Conservation (phyloP, 345 rosid genomes). For the Populus alba region DNA sequence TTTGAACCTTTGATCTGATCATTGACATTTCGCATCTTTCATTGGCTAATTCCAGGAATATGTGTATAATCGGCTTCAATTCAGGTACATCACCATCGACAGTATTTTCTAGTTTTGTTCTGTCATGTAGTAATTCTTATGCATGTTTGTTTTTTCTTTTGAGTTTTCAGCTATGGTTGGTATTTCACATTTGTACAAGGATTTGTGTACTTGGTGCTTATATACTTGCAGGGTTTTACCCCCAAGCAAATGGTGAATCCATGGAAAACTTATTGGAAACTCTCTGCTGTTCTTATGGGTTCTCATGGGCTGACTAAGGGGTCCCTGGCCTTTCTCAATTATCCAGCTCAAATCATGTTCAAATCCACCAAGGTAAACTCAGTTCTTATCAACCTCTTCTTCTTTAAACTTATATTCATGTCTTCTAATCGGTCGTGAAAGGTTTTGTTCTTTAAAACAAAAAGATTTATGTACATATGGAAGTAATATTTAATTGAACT, state of each 20-base stretch:
- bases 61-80: constrained; percentile 85
- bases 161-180: constrained; percentile 86
- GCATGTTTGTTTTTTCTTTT: neutral
- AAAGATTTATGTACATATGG: neutral
- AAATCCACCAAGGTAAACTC: constrained; percentile 90
- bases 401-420: neutral
- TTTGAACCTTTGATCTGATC: neutral
- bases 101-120: neutral
- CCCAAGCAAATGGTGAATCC: constrained; percentile 90
- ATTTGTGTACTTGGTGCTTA: constrained; percentile 78
- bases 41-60: constrained; percentile 60
- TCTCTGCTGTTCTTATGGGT: constrained; percentile 97
- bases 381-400: neutral
- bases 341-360: constrained; percentile 92
- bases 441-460: too few species aligned
- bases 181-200: constrained; percentile 98
- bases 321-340: constrained; percentile 91
- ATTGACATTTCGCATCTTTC: neutral
- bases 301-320: constrained; percentile 97
- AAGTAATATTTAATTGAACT: neutral
- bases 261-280: constrained; percentile 89
- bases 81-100: constrained; percentile 50
- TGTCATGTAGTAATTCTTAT: neutral
- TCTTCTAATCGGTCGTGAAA: neutral
- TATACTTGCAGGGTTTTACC: constrained; percentile 91